These are phyloP conservation scores for Fonsecaea pedrosoi DNA, from an alignment of 2,329 filamentous ascomycete species.

Conservation along the genomic window DNA sequence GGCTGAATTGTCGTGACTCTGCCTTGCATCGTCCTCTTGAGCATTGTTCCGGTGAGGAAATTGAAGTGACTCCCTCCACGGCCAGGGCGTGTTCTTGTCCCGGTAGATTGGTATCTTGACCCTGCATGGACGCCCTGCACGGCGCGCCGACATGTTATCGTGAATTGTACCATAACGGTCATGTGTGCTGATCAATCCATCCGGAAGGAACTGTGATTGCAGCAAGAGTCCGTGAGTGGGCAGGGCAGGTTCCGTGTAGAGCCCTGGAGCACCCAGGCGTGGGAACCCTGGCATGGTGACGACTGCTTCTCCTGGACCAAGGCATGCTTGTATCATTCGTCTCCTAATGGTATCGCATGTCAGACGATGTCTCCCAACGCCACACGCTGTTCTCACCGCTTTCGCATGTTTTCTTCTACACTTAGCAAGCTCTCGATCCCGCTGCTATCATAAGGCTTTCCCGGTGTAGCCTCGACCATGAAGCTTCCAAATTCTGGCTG, in stretches of 20 bases:
- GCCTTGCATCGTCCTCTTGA: neutral
- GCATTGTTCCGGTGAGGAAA: conserved; percentile 1
- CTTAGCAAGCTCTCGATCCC: conserved; percentile 90
- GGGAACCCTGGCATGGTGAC: conserved; percentile 84
- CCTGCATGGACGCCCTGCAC: conserved; percentile 85
- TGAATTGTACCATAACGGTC: conserved; percentile 92
- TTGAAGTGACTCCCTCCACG: conserved; percentile 79
- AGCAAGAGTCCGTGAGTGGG: conserved; percentile 68
- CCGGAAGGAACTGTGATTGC: conserved; percentile 78
- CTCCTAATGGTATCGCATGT: conserved; percentile 65
- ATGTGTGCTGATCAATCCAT: conserved; percentile 94
- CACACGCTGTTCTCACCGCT: conserved; percentile 80
- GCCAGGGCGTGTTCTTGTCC: conserved; percentile 81
- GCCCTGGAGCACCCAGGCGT: conserved; percentile 79
- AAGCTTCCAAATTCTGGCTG: conserved; percentile 97
- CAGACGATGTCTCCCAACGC: neutral
- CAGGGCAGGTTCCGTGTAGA: conserved; percentile 85
- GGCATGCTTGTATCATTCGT: conserved; percentile 82
- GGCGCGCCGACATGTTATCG: conserved; percentile 85
- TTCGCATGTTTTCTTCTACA: conserved; percentile 95
- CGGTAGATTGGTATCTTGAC: conserved; percentile 94
- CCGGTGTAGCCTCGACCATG: conserved; percentile 95
- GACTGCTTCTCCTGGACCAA: conserved; percentile 10
- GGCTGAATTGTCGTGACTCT: conserved; percentile 83
- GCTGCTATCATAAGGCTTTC: conserved; percentile 78